phyloP scores from a whole-genome alignment of 2,329 filamentous ascomycete species.

The Aureobasidium sp. region DNA sequence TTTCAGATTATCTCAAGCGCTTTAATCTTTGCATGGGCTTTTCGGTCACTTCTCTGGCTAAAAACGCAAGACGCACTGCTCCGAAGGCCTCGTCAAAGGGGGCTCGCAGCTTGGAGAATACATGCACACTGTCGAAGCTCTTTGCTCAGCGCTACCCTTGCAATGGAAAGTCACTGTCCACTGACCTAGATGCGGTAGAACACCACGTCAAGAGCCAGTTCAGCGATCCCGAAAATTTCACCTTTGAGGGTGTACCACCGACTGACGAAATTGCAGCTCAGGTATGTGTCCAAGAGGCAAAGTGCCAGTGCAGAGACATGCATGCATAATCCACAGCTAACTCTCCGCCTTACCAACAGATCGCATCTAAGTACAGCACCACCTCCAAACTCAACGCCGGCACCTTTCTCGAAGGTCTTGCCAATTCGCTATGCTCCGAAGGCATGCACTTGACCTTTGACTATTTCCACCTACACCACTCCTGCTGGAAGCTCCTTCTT shows the following conservation, averaged over 20 bases:
- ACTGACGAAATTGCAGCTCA: background rate
- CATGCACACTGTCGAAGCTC: background rate
- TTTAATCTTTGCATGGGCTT: background rate
- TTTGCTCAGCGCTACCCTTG: background rate
- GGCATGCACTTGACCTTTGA: background rate
- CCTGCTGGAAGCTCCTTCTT: background rate
- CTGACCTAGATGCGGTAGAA: background rate
- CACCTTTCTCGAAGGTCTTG: background rate
- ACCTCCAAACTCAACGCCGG: background rate
- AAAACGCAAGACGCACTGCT: background rate
- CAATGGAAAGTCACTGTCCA: background rate
- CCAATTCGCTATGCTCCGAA: background rate
- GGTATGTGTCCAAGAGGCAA: background rate
- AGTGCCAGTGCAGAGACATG: background rate
- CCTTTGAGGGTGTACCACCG: background rate
- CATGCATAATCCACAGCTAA: background rate
- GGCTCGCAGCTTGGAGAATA: background rate
- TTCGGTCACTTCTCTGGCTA: background rate
- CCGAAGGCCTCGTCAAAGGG: background rate
- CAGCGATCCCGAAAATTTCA: background rate
- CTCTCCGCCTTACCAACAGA: background rate
- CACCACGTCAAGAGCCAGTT: background rate
- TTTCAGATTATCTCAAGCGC: background rate
- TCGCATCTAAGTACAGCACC: background rate
- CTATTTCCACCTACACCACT: background rate